phyloP scores from a whole-genome alignment of 306 rosid genomes.

The Dalbergia oliveri region DNA sequence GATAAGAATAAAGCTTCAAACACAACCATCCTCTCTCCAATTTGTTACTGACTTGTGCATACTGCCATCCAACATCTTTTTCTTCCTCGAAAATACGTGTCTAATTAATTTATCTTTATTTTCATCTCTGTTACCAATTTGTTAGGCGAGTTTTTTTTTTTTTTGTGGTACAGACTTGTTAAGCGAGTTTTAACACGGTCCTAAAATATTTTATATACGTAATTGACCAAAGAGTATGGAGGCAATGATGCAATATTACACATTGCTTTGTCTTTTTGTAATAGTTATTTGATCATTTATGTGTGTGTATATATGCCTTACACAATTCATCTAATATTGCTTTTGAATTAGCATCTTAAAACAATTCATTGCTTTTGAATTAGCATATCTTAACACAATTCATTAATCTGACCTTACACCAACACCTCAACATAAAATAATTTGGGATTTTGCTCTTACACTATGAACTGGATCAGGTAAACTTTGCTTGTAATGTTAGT shows the following conservation, averaged over 20 bases:
- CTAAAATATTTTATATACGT: too few species aligned
- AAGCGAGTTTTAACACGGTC: too few species aligned
- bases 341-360: too few species aligned
- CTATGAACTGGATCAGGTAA: too few species aligned
- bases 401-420: too few species aligned
- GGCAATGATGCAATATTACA: background rate
- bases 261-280: background rate
- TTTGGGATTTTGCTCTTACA: too few species aligned
- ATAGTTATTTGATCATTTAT: too few species aligned
- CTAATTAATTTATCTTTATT: constrained; percentile 35
- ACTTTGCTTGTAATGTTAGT: too few species aligned
- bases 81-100: constrained; percentile 43
- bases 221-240: background rate
- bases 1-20: constrained; percentile 76
- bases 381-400: background rate
- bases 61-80: constrained; percentile 78
- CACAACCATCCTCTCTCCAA: constrained; percentile 74
- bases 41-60: constrained; percentile 48
- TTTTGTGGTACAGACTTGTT: too few species aligned
- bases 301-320: too few species aligned
- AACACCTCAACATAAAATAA: too few species aligned
- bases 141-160: background rate
- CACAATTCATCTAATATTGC: too few species aligned
- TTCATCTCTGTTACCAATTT: background rate
- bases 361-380: background rate